Evolutionary conservation across 1,139 yeast genomes (phyloP).

Genomic region (Zygoascus sp.): DNA sequence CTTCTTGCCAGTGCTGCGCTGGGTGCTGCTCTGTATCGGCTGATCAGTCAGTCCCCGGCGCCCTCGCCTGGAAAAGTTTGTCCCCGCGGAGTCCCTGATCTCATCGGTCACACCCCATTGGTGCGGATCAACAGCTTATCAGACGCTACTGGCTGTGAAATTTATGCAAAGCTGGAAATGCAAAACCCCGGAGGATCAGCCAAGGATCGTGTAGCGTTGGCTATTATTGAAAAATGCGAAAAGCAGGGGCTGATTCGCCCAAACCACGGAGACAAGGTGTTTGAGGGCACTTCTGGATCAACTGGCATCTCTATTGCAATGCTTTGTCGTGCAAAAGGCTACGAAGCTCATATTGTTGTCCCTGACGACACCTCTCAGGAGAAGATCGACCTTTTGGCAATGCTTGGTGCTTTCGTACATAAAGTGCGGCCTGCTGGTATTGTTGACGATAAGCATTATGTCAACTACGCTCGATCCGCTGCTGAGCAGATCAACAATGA

Average conservation of each 20-base stretch:
- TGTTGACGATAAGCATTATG: constrained; percentile 90
- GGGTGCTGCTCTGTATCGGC: neutral
- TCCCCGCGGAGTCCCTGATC: constrained; percentile 46
- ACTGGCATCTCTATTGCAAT: constrained; percentile 93
- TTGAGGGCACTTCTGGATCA: constrained; percentile 94
- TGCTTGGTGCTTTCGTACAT: constrained; percentile 81
- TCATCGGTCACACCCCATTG: constrained; percentile 88
- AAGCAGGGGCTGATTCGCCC: constrained; percentile 53
- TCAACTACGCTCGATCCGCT: constrained; percentile 72
- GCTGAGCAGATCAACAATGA: constrained; percentile 53
- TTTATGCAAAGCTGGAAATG: constrained; percentile 83
- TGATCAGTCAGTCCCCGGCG: neutral
- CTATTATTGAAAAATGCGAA: constrained; percentile 72
- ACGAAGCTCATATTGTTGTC: constrained; percentile 83
- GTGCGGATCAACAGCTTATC: constrained; percentile 76
- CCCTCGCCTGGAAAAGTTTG: constrained; percentile 5
- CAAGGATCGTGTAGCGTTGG: constrained; percentile 88
- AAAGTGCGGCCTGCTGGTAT: constrained; percentile 93
- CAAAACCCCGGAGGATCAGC: constrained; percentile 95
- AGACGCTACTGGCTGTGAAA: constrained; percentile 67
- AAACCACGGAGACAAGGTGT: constrained; percentile 58
- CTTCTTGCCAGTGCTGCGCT: neutral
- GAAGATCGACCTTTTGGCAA: constrained; percentile 62
- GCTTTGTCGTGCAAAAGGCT: constrained; percentile 82
- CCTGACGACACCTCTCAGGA: constrained; percentile 93